Percentiles rank a stretch among this genome's conserved stretches.
Evolutionary conservation across 1,284 basidiomycete species (phyloP).

Genomic region (Moesziomyces antarcticus): DNA sequence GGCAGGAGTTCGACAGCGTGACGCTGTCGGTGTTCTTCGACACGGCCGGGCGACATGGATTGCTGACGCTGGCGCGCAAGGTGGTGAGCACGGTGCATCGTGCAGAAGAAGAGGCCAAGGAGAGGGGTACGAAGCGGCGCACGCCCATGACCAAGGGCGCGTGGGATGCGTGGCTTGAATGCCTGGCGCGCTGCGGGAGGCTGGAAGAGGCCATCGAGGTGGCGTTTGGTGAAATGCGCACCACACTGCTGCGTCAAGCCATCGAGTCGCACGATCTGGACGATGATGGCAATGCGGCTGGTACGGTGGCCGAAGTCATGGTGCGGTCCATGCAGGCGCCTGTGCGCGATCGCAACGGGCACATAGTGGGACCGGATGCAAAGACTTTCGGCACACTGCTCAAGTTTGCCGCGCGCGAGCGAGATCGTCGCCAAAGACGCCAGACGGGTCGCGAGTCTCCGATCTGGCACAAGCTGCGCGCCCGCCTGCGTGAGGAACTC

Average conservation of each 20-base stretch:
- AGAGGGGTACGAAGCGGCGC: conserved; percentile 72
- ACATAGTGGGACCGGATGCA: conserved; percentile 48
- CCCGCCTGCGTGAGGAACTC: conserved; percentile 29
- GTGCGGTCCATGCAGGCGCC: conserved; percentile 11
- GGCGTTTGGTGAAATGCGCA: conserved; percentile 75
- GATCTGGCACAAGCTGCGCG: conserved; percentile 31
- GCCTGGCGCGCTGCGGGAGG: conserved; percentile 78
- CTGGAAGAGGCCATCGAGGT: conserved; percentile 78
- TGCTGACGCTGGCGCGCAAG: conserved; percentile 32
- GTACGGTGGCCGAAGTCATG: conserved; percentile 8
- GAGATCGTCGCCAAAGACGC: conserved; percentile 22
- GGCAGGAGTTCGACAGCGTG: conserved; percentile 72
- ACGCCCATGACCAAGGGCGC: conserved; percentile 72
- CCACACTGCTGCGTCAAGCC: conserved; percentile 16
- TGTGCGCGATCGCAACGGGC: conserved; percentile 17
- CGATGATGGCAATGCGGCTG: not conserved
- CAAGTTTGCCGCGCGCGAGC: conserved; percentile 64
- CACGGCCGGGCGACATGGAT: conserved; percentile 77
- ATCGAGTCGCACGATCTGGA: not conserved
- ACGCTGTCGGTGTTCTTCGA: conserved; percentile 86
- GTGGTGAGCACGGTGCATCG: conserved; percentile 26
- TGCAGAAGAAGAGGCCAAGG: conserved; percentile 70
- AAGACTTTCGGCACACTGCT: conserved; percentile 68
- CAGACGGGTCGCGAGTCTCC: not conserved
- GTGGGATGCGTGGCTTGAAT: conserved; percentile 87